Evolutionary conservation across 345 rosid genomes (phyloP).

Genomic region (Populus nigra): DNA sequence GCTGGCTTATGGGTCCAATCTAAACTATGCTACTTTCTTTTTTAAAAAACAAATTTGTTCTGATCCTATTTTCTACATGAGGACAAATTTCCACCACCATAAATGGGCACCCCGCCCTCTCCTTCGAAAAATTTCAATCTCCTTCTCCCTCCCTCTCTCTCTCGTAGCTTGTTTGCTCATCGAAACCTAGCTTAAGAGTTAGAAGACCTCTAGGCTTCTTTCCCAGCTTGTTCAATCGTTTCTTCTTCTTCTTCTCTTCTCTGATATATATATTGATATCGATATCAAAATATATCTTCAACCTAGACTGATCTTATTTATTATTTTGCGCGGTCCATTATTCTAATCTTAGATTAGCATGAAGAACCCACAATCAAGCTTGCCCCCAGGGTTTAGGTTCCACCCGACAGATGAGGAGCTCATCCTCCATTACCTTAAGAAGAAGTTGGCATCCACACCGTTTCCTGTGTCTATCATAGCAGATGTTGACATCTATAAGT

Average conservation of each 20-base stretch:
- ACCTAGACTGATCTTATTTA: neutral
- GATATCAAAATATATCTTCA: neutral
- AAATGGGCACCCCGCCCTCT: slow-evolving; percentile 48
- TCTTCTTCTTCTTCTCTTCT: neutral
- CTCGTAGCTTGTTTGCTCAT: neutral
- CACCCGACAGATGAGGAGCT: slow-evolving; percentile 99
- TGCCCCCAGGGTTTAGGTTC: slow-evolving; percentile 97
- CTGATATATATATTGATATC: neutral
- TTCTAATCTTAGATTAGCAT: slow-evolving; percentile 21
- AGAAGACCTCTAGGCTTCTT: neutral
- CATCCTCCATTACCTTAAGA: slow-evolving; percentile 79
- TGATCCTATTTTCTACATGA: slow-evolving; percentile 33
- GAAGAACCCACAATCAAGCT: slow-evolving; percentile 62
- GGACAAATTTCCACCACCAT: slow-evolving; percentile 69
- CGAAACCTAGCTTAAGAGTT: neutral
- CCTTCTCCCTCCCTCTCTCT: slow-evolving; percentile 7
- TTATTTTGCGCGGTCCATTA: neutral
- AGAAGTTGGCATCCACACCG: slow-evolving; percentile 58
- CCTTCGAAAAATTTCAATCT: slow-evolving; percentile 68
- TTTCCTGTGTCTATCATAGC: slow-evolving; percentile 84
- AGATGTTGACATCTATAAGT: slow-evolving; percentile 91
- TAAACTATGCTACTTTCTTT: slow-evolving; percentile 16
- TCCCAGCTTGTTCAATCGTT: neutral
- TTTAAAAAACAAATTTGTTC: slow-evolving; percentile 8
- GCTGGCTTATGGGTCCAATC: slow-evolving; percentile 34